These are phyloP conservation scores for Podospora pseudoanserina DNA, from an alignment of 495 filamentous ascomycete species.

Conservation along the genomic window DNA sequence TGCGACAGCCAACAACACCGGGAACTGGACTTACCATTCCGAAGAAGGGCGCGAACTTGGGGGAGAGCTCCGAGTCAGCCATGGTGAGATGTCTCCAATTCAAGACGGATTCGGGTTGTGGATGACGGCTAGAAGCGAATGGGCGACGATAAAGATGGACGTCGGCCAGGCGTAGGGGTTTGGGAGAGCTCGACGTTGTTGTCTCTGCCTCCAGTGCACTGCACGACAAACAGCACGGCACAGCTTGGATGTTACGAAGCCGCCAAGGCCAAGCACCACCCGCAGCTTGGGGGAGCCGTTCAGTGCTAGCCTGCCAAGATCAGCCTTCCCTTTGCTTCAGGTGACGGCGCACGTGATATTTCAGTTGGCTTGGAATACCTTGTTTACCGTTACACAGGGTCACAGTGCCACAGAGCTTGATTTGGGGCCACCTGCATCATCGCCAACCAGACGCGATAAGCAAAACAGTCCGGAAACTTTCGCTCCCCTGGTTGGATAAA, in stretches of 20 bases:
- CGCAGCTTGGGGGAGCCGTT: neutral
- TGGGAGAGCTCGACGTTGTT: conserved; percentile 6
- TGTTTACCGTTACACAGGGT: neutral
- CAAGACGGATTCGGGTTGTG: neutral
- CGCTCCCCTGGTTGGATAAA: neutral
- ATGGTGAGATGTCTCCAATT: conserved; percentile 40
- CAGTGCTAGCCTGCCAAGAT: neutral
- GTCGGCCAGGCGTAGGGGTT: conserved; percentile 1
- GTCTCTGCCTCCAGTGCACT: conserved; percentile 2
- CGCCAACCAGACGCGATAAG: neutral
- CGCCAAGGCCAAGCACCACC: conserved; percentile 15
- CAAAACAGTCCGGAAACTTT: neutral
- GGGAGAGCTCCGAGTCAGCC: conserved; percentile 66
- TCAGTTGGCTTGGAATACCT: neutral
- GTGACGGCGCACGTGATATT: neutral
- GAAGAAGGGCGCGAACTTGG: conserved; percentile 94
- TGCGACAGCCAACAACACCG: neutral
- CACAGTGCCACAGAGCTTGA: no score
- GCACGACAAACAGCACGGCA: conserved; percentile 14
- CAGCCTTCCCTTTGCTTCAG: neutral
- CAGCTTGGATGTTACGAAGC: conserved; percentile 18
- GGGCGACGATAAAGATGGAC: neutral
- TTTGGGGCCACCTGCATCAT: neutral
- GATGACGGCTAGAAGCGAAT: neutral
- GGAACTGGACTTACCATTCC: conserved; percentile 71